Evolutionary conservation across 2,329 filamentous ascomycete species (phyloP), one percentile per base, ranked within the genome.

Genomic region (Pezicula neosporulosa): DNA sequence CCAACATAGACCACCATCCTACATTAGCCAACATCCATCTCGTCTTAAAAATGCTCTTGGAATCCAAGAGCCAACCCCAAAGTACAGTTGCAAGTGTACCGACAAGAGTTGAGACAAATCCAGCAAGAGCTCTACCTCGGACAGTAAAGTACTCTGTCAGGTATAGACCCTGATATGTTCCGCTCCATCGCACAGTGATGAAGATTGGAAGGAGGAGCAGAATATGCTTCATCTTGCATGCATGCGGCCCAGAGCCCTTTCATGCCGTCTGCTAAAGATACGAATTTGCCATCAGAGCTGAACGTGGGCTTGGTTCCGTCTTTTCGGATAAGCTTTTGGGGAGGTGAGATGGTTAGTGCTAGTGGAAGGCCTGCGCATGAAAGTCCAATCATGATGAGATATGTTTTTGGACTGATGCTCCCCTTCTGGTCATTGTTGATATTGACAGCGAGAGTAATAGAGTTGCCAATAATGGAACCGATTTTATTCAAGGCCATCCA

Each of bases 381-480:
- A 0, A 90, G 67, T 0, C 81, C 83, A 52, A 90, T 88, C 60
- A 90, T 89, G 37, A 88, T 65, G 12, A 86, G 69, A 55, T 82
- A 89, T 0, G 89, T 85, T 0, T 77, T 77, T 56, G 88, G 88
- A 0, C 83, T 86, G 0, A 89, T 83, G 44, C 81, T 78, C 1
- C 85, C 86, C 1, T 80, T 81, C 51, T 77, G 63, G 52, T 77
- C 71, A 0, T 76, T 72, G 36, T 82, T 63, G 0, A 73, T 73
- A 57, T 89, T 89, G 10, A 89, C 68, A 0, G 83, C 83, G 0
- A 89, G 68, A 42, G 86, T 88, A 63, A 90, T 83, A 0, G 85
- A 83, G 15, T 85, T 85, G 6, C 86, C 86, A 1, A 89, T 70
- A 18, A 89, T 83, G 63, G 88, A 85, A 0, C 85, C 86, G 3